Evolutionary conservation across 345 rosid genomes (phyloP).

Genomic region (Murraya koenigii): DNA sequence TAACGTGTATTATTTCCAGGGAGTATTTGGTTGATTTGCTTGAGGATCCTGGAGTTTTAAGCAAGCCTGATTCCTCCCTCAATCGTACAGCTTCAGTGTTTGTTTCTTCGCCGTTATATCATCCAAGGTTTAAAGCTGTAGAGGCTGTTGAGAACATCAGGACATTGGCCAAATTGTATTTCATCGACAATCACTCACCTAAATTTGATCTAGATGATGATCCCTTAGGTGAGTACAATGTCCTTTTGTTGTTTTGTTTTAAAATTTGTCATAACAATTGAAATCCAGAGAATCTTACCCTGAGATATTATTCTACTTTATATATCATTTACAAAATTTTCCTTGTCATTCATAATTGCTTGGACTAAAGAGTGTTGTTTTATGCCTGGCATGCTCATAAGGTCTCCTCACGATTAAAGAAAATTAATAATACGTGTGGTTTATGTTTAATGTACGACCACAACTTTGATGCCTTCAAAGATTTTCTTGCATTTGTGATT

Average conservation of each 20-base stretch:
- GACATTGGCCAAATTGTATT: constrained; percentile 42
- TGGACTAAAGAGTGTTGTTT: background rate
- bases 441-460: too few relatives aligned
- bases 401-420: too few relatives aligned
- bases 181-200: constrained; percentile 30
- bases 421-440: too few relatives aligned
- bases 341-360: background rate
- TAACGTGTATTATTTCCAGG: constrained; percentile 32
- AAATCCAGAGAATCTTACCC: background rate
- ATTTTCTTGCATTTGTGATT: background rate
- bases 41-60: constrained; percentile 43
- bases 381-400: background rate
- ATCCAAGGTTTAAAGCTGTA: constrained; percentile 41
- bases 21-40: constrained; percentile 55
- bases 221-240: constrained; percentile 33
- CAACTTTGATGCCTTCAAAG: background rate
- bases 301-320: background rate
- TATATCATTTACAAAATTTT: background rate
- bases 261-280: background rate
- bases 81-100: constrained; percentile 43
- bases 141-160: constrained; percentile 35
- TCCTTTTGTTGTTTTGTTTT: background rate
- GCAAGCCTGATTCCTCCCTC: constrained; percentile 49
- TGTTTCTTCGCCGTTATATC: constrained; percentile 52
- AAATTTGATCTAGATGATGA: constrained; percentile 33